A percentile compares a stretch with the other conserved stretches of the same genome.
phyloP scores from a whole-genome alignment of 2,329 filamentous ascomycete species.

The Aspergillus cejpii region DNA sequence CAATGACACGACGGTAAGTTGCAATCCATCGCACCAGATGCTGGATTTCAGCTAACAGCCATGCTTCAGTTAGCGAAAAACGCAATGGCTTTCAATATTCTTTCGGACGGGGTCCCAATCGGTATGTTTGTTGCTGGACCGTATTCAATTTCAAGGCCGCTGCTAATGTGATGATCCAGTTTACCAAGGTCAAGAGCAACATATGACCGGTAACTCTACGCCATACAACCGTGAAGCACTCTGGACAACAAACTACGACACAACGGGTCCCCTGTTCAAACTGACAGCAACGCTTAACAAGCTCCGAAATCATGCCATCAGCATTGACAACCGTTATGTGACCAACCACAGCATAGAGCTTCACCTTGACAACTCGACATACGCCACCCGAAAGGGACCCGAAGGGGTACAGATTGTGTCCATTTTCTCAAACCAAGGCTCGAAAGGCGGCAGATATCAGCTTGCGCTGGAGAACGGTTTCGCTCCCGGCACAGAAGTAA shows the following conservation, averaged over 20 bases:
- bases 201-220: conserved; percentile 44
- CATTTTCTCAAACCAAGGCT: conserved; percentile 40
- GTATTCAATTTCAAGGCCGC: background rate
- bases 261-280: conserved; percentile 33
- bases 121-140: conserved; percentile 2
- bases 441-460: conserved; percentile 21
- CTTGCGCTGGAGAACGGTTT: conserved; percentile 25
- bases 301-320: conserved; percentile 38
- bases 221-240: conserved; percentile 50
- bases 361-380: conserved; percentile 35
- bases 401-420: conserved; percentile 38
- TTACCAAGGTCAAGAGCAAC: conserved; percentile 60
- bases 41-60: conserved; percentile 2
- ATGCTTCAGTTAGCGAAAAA: conserved; percentile 49
- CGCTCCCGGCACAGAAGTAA: conserved; percentile 18
- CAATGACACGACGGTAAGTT: conserved; percentile 44
- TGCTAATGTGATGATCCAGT: conserved; percentile 26
- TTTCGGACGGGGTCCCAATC: conserved; percentile 55
- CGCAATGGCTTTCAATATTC: conserved; percentile 55
- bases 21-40: background rate
- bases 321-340: conserved; percentile 32
- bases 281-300: conserved; percentile 36
- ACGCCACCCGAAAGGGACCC: conserved; percentile 42
- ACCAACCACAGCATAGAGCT: conserved; percentile 35
- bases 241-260: conserved; percentile 43